These are phyloP conservation scores for Diaporthe batatas DNA, from an alignment of 2,329 filamentous ascomycete genomes.

Conservation along the genomic window DNA sequence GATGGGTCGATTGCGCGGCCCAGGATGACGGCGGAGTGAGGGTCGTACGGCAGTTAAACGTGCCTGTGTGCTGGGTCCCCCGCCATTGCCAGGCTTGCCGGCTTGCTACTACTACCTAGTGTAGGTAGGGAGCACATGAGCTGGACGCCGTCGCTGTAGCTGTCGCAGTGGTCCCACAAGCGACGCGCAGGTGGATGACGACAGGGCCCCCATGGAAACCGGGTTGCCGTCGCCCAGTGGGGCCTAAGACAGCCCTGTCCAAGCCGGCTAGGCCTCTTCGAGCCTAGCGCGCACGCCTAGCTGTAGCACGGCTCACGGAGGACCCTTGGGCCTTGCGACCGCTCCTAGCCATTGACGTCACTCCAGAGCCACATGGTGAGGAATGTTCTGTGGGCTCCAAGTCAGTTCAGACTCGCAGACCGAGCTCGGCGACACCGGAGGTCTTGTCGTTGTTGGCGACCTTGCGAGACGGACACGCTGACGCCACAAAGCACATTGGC, in stretches of 20 bases:
- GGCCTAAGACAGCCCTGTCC: slow-evolving; percentile 16
- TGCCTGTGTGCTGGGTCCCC: slow-evolving; percentile 16
- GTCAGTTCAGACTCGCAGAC: too few species aligned
- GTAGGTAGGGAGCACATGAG: neutral
- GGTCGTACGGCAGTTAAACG: slow-evolving; percentile 33
- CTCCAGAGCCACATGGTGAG: slow-evolving; percentile 9
- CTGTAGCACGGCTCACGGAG: slow-evolving; percentile 14
- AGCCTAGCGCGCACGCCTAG: neutral
- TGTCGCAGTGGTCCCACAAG: slow-evolving; percentile 18
- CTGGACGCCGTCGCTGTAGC: slow-evolving; percentile 2
- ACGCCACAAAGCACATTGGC: slow-evolving; percentile 3
- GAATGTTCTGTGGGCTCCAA: slow-evolving; percentile 11
- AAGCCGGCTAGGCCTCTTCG: neutral
- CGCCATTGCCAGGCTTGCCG: neutral
- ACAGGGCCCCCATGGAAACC: slow-evolving; percentile 22
- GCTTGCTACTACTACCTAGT: too few species aligned
- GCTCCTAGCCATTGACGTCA: slow-evolving; percentile 33
- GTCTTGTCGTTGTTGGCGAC: neutral
- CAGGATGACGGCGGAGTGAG: slow-evolving; percentile 29
- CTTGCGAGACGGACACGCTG: neutral
- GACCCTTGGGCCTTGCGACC: slow-evolving; percentile 12
- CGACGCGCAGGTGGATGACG: slow-evolving; percentile 33
- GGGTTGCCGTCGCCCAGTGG: slow-evolving; percentile 31
- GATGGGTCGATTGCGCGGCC: slow-evolving; percentile 25
- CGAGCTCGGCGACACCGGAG: slow-evolving; percentile 21